These are phyloP conservation scores for Phascolomyces articulosus DNA, from an alignment of 371 early-diverging fungal species.

Conservation along the genomic window DNA sequence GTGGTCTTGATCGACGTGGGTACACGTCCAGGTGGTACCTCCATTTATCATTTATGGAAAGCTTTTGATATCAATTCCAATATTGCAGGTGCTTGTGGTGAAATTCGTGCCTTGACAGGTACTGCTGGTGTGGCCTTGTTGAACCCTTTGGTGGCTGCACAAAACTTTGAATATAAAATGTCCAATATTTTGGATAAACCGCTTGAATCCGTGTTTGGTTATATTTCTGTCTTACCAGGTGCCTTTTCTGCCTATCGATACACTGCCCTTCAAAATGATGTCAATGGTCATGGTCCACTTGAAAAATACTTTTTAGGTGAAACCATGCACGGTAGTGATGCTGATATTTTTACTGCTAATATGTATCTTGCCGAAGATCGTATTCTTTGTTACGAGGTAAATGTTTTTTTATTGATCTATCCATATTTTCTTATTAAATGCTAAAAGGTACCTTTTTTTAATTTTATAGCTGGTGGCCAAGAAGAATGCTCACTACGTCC, in stretches of 20 bases:
- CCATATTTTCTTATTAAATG: too few relatives aligned
- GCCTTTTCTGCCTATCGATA: slow-evolving; percentile 98
- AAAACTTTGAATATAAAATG: slow-evolving; percentile 92
- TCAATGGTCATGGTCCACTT: slow-evolving; percentile 75
- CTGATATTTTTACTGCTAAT: slow-evolving; percentile 72
- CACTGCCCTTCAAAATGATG: slow-evolving; percentile 78
- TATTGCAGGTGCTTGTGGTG: slow-evolving; percentile 95
- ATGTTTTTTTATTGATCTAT: too few relatives aligned
- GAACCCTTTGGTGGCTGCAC: slow-evolving; percentile 90
- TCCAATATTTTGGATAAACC: slow-evolving; percentile 98
- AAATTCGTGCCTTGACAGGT: slow-evolving; percentile 90
- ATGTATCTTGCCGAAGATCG: slow-evolving; percentile 88
- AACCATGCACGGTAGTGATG: slow-evolving; percentile 76
- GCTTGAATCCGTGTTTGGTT: slow-evolving; percentile 95
- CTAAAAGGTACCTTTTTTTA: too few relatives aligned
- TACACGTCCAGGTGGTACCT: slow-evolving; percentile 85
- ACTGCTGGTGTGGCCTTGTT: slow-evolving; percentile 67
- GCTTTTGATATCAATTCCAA: slow-evolving; percentile 86
- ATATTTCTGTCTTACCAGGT: slow-evolving; percentile 94
- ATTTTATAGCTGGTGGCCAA: slow-evolving; percentile 69
- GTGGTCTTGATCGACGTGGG: slow-evolving; percentile 95
- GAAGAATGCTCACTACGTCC: slow-evolving; percentile 64
- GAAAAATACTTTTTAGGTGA: slow-evolving; percentile 94
- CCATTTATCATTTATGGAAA: slow-evolving; percentile 94
- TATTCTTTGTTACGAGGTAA: slow-evolving; percentile 81